These are phyloP conservation scores for Antrodiella citrinella DNA, from an alignment of 768 basidiomycete species.

Conservation along the genomic window DNA sequence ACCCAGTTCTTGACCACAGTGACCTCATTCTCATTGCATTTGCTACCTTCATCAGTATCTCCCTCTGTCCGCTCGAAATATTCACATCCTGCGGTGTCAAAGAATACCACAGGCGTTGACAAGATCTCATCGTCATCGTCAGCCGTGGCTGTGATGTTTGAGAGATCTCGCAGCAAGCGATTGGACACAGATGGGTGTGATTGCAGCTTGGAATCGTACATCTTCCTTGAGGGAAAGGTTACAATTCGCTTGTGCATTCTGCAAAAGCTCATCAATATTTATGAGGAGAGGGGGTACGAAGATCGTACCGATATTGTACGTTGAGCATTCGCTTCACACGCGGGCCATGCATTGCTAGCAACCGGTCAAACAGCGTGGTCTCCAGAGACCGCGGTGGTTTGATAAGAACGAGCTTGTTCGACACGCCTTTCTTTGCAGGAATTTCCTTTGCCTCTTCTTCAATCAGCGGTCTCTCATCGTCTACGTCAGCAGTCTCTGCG, in stretches of 20 bases:
- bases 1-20: slow-evolving; percentile 80
- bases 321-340: slow-evolving; percentile 81
- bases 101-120: slow-evolving; percentile 78
- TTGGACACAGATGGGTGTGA: slow-evolving; percentile 65
- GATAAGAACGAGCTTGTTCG: slow-evolving; percentile 20
- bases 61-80: slow-evolving; percentile 79
- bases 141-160: slow-evolving; percentile 44
- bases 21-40: slow-evolving; percentile 93
- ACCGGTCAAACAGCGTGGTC: slow-evolving; percentile 84
- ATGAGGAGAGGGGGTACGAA: not conserved
- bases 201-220: slow-evolving; percentile 65
- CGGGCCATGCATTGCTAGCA: slow-evolving; percentile 82
- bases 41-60: slow-evolving; percentile 70
- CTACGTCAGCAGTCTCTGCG: not conserved
- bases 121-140: slow-evolving; percentile 70
- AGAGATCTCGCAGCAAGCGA: slow-evolving; percentile 66
- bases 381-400: slow-evolving; percentile 68
- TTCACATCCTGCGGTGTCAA: slow-evolving; percentile 91
- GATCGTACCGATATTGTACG: slow-evolving; percentile 74
- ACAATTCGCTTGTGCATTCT: slow-evolving; percentile 90
- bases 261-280: not conserved
- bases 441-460: not conserved
- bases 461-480: not conserved
- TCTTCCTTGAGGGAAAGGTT: slow-evolving; percentile 72
- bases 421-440: not conserved